phyloP scores from a whole-genome alignment of 2,329 filamentous ascomycete species.

The Metarhizium rileyi region DNA sequence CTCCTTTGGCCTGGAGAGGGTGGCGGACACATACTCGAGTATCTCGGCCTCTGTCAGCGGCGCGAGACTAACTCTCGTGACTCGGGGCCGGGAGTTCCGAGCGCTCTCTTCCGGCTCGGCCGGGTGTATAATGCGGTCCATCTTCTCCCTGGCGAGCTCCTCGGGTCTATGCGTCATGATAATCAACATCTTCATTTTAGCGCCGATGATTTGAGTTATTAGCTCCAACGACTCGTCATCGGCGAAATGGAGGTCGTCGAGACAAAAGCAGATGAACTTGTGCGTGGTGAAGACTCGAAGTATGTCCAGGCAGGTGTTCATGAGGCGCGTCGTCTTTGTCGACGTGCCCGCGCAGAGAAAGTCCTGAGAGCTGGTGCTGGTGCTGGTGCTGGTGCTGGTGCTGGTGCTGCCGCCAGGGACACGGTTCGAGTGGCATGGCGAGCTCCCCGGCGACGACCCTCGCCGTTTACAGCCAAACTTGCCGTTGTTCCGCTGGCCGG shows the following conservation, averaged over 20 bases:
- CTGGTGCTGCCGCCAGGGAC: background rate
- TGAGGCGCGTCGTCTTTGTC: constrained; percentile 61
- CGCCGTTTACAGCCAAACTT: constrained; percentile 30
- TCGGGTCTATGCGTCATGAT: constrained; percentile 68
- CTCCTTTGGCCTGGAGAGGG: constrained; percentile 63
- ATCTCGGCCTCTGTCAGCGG: constrained; percentile 74
- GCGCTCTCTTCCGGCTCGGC: constrained; percentile 41
- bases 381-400: constrained; percentile 25
- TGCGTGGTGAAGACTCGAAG: constrained; percentile 70
- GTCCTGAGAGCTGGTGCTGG: constrained; percentile 48
- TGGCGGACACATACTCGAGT: constrained; percentile 70
- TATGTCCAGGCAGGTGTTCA: constrained; percentile 83
- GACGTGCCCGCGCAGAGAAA: constrained; percentile 48
- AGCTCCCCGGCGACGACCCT: constrained; percentile 39
- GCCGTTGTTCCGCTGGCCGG: constrained; percentile 18
- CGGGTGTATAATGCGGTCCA: constrained; percentile 45
- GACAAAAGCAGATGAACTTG: constrained; percentile 78
- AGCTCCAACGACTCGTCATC: constrained; percentile 81
- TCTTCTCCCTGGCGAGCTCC: constrained; percentile 46
- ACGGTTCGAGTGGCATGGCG: constrained; percentile 26
- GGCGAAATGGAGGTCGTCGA: constrained; percentile 86
- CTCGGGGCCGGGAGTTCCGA: constrained; percentile 38
- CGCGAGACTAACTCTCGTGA: constrained; percentile 61
- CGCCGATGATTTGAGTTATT: constrained; percentile 68
- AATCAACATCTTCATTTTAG: constrained; percentile 71